These are phyloP conservation scores for Phytophthora tentaculata DNA, from an alignment of 352 stramenopile genomes.

Conservation along the genomic window DNA sequence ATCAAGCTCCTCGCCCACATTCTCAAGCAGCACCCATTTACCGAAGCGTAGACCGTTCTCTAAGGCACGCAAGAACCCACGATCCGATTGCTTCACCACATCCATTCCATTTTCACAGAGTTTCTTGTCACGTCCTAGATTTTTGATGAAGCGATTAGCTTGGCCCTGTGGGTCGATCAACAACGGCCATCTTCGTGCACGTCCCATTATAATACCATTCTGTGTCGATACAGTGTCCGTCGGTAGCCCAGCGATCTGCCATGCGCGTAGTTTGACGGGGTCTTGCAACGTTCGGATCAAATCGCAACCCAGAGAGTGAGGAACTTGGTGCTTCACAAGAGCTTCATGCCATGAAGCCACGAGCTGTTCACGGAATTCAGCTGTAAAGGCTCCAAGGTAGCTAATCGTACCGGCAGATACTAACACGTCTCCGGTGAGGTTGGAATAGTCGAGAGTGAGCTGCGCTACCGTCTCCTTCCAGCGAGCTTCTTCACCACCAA, in stretches of 20 bases:
- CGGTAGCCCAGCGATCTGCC: slow-evolving; percentile 89
- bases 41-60: slow-evolving; percentile 93
- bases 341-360: slow-evolving; percentile 73
- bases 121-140: slow-evolving; percentile 83
- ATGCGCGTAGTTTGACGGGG: slow-evolving; percentile 87
- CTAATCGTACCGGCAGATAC: slow-evolving; percentile 88
- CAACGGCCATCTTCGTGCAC: slow-evolving; percentile 85
- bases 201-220: slow-evolving; percentile 93
- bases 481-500: slow-evolving; percentile 84
- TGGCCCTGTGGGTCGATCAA: slow-evolving; percentile 93
- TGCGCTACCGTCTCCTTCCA: slow-evolving; percentile 87
- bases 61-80: slow-evolving; percentile 85
- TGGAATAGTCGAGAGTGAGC: slow-evolving; percentile 75
- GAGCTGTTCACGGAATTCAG: slow-evolving; percentile 81
- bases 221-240: slow-evolving; percentile 93
- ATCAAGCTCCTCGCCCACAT: slow-evolving; percentile 90
- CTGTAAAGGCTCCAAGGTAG: slow-evolving; percentile 89
- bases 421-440: slow-evolving; percentile 86
- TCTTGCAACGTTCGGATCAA: slow-evolving; percentile 89
- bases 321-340: slow-evolving; percentile 60
- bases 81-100: slow-evolving; percentile 90
- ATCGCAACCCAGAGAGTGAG: slow-evolving; percentile 85
- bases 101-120: slow-evolving; percentile 92
- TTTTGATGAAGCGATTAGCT: slow-evolving; percentile 93
- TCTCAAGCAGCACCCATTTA: slow-evolving; percentile 92